Conservation (phyloP, 768 basidiomycete genomes). For the Lyophyllum decastes region DNA sequence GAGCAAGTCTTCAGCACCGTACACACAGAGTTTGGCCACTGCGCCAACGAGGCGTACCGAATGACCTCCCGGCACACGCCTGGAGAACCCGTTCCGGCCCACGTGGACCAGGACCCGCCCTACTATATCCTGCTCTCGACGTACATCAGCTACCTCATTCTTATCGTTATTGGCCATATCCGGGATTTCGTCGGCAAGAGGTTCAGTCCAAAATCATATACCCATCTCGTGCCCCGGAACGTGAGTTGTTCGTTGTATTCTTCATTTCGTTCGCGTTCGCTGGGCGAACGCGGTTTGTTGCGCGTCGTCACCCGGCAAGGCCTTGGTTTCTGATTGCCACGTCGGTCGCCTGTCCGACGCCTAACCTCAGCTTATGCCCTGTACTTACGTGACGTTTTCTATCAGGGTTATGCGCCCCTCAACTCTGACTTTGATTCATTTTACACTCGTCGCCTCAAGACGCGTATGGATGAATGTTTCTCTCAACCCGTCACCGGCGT, state of each 20-base stretch:
- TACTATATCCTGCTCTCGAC: conserved; percentile 92
- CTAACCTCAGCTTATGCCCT: conserved; percentile 5
- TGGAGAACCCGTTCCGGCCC: conserved; percentile 48
- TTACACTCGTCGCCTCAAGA: conserved; percentile 94
- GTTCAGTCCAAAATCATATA: conserved; percentile 66
- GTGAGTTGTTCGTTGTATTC: conserved; percentile 46
- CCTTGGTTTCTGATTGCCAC: background rate
- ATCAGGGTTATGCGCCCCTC: conserved; percentile 91
- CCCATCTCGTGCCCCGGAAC: conserved; percentile 79
- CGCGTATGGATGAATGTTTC: conserved; percentile 95
- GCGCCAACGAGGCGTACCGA: conserved; percentile 75
- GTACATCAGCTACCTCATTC: conserved; percentile 90
- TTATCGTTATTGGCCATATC: conserved; percentile 89
- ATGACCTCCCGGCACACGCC: conserved; percentile 62
- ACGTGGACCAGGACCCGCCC: conserved; percentile 81
- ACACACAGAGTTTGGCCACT: conserved; percentile 93
- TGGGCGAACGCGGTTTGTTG: too few relatives aligned
- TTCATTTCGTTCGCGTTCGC: background rate
- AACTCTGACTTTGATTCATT: conserved; percentile 99
- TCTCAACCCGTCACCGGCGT: conserved; percentile 91
- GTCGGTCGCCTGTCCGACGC: background rate
- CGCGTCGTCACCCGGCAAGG: background rate
- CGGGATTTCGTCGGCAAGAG: conserved; percentile 95
- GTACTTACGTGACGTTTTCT: background rate
- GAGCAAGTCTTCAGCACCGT: conserved; percentile 77